Base-by-base conservation (phyloP, 2,329 filamentous ascomycete genomes). In the Ophiostoma ips region DNA sequence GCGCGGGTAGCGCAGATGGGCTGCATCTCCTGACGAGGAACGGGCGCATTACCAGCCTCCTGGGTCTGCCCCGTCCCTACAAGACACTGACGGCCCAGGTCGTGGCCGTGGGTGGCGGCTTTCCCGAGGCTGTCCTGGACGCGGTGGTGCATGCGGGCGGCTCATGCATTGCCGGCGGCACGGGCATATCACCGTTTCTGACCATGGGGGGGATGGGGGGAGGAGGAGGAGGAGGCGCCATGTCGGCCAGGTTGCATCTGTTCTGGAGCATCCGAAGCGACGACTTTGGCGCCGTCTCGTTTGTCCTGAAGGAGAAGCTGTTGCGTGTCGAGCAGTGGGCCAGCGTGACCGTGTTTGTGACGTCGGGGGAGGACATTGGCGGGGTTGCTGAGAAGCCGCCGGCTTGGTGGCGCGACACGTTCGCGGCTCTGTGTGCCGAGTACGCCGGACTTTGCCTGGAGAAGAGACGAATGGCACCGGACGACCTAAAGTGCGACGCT, bases 21-120 rank as follows among this genome's bases (percentile, higher is more conserved):
- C 10, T 35, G 13, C 52, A 30, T 9, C 50, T 21, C 28, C 55
- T 49, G 19, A 57, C 37, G 13, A 41, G 55, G 18, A 56, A 56
- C 36, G 57, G 57, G 6, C 50, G 57, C n/a, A 52, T 58, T 13
- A 52, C 57, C 0, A 52, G 52, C 13, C 45, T 59, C 12, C 49
- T 59, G 7, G 56, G 57, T 2, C 36, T 57, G 24, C 57, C 56
- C 0, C 37, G 57, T 16, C 55, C 55, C 2, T 49, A 41, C 13
- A 41, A 55, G 13, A 51, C 52, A 1, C 53, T 52, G 12, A 33
- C 53, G n/a, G 52, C 50, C 6, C 44, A 52, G 5, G 30, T 57
- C 15, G 47, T 59, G 5, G 52, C 46, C 4, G 38, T 52, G 12
- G 55, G 56, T 2, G 51, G 53, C 57, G 3, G 38, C 3, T 30